Base-by-base conservation (phyloP, 345 rosid species). In the Tarenaya hassleriana region DNA sequence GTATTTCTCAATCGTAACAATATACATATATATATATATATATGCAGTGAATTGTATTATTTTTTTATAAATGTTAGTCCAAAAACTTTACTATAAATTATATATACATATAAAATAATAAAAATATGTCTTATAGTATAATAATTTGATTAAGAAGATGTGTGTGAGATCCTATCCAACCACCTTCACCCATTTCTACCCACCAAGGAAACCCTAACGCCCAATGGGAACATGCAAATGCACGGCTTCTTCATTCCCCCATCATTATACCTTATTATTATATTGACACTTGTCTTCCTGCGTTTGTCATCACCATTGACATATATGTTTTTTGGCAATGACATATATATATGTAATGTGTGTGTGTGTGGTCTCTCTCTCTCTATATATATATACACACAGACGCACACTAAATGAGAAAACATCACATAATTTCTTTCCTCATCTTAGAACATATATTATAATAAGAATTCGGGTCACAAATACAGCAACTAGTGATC, bases 141-240 rank as follows among this genome's bases (percentile, higher is more conserved):
- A 33, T 33, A 33, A 27, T 8, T 9, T 8, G n/a, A n/a, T n/a
- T n/a, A 39, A 10, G 41, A 47, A 55, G 47, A 71, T 69, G 60
- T 53, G 56, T 72, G 43, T 41, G 62, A 52, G 61, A 65, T 68
- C 58, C 47, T 56, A 76, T 40, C 91, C 95, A 86, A 83, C 97
- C 81, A 90, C 94, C 88, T 83, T 80, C 86, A 90, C 83, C 97
- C 84, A 83, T 80, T 80, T 75, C 83, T 75, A 89, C 83, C 97
- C 68, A 81, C 90, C 92, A 58, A 55, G 67, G 7, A 43, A 66
- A 59, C 70, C 70, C 70, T 66, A 49, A 41, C 61, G 67, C 57
- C 68, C 58, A 53, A 62, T 64, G 59, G 45, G 58, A 79, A 71
- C 69, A 61, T 50, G 64, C 65, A 33, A 24, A 24, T 53, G 50